phyloP scores from a whole-genome alignment of 768 basidiomycete species.

The Russula virescens region DNA sequence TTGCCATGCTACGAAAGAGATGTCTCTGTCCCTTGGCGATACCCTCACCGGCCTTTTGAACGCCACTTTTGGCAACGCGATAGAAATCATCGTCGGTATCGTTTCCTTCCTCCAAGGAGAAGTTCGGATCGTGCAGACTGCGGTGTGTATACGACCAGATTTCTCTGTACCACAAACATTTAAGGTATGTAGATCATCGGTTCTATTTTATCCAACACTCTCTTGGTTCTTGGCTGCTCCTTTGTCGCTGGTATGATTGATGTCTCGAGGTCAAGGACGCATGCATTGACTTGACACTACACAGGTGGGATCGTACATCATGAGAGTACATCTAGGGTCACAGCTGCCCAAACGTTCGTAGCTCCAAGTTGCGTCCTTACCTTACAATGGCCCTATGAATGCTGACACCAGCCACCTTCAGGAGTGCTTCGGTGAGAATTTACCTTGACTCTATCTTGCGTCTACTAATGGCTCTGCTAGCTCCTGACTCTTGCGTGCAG shows the following conservation, averaged over 20 bases:
- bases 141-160: conserved; percentile 41
- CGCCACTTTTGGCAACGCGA: conserved; percentile 77
- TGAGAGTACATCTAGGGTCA: conserved; percentile 72
- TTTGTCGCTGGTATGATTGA: conserved; percentile 66
- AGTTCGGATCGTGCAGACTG: conserved; percentile 87
- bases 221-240: conserved; percentile 86
- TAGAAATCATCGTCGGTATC: conserved; percentile 86
- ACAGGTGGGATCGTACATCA: conserved; percentile 57
- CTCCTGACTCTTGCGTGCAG: conserved; percentile 85
- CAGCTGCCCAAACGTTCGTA: conserved; percentile 81
- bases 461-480: conserved; percentile 31
- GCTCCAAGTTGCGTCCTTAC: neutral
- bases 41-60: conserved; percentile 85
- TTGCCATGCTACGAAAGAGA: conserved; percentile 77
- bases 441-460: neutral
- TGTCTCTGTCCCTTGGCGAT: conserved; percentile 72
- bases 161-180: conserved; percentile 2
- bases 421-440: conserved; percentile 18
- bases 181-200: conserved; percentile 65
- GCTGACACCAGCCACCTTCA: conserved; percentile 1
- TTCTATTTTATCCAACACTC: conserved; percentile 83
- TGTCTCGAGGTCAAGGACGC: neutral
- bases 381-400: neutral
- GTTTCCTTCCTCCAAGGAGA: conserved; percentile 70
- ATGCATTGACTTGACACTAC: neutral